phyloP scores from a whole-genome alignment of 306 rosid genomes.

The Cajanus cajan region DNA sequence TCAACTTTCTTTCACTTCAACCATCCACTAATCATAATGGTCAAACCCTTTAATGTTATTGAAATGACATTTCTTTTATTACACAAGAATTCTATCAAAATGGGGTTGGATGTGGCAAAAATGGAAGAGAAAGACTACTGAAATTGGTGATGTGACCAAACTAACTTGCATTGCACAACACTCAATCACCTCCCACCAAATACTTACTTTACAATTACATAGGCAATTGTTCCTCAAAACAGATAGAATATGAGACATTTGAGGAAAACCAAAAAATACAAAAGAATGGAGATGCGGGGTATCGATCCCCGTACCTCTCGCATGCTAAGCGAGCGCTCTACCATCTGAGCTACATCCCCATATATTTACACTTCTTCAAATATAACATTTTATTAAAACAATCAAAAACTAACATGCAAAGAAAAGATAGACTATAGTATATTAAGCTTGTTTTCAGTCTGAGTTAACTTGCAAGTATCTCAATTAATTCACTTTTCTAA shows the following conservation, averaged over 20 bases:
- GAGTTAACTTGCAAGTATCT: no score
- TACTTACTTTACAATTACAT: neutral
- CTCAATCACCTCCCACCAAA: neutral
- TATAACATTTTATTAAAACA: no score
- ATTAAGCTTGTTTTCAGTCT: no score
- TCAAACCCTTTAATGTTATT: neutral
- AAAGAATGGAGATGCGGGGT: conserved; percentile 73
- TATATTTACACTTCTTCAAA: no score
- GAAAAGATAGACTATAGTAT: no score
- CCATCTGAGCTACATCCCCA: conserved; percentile 97
- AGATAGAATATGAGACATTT: neutral
- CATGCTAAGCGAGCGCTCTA: conserved; percentile 98
- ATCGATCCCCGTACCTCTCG: conserved; percentile 93
- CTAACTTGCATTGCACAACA: neutral
- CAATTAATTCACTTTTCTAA: neutral
- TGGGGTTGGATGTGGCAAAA: neutral
- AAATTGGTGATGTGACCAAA: neutral
- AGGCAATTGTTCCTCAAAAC: neutral
- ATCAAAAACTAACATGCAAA: no score
- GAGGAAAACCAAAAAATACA: no score
- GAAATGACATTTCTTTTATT: neutral
- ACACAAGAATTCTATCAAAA: neutral
- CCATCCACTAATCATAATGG: no score
- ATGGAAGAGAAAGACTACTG: neutral
- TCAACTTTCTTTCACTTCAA: no score